Conservation (phyloP, 352 stramenopile genomes). For the Phytophthora sojae region DNA sequence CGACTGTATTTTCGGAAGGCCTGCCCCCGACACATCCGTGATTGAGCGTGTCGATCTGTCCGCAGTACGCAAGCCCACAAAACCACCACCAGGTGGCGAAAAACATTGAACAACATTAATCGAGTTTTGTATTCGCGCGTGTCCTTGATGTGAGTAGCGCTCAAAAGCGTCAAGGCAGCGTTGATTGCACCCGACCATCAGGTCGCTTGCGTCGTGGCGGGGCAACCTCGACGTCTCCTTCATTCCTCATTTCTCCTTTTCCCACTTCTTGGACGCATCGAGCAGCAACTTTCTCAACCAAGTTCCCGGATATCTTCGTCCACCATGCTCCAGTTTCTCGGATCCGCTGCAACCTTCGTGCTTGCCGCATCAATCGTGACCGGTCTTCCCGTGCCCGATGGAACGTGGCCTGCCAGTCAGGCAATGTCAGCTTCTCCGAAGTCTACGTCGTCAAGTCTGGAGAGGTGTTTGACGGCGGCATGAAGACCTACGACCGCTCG, state of each 20-base stretch:
- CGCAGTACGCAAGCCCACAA: neutral
- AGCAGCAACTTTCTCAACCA: neutral
- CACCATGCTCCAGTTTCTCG: conserved; percentile 9
- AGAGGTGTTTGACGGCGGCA: conserved; percentile 51
- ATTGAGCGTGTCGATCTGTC: conserved; percentile 11
- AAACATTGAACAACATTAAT: neutral
- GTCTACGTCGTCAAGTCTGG: conserved; percentile 43
- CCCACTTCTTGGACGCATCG: neutral
- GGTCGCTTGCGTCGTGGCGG: neutral
- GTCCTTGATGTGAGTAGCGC: conserved; percentile 11
- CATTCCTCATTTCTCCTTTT: conserved; percentile 5
- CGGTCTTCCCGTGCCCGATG: conserved; percentile 24
- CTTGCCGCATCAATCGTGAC: conserved; percentile 1
- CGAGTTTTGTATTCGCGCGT: neutral
- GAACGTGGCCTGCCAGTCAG: conserved; percentile 24
- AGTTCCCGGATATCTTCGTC: neutral
- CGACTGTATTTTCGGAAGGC: no score
- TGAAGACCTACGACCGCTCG: conserved; percentile 31
- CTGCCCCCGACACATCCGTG: conserved; percentile 1
- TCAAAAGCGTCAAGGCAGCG: neutral
- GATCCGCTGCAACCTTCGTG: conserved; percentile 1
- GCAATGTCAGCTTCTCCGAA: conserved; percentile 30
- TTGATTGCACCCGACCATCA: neutral
- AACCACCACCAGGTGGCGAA: neutral
- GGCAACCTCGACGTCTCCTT: neutral